Base-by-base conservation (phyloP, 75 land plant genomes). In the Cupressus sempervirens region DNA sequence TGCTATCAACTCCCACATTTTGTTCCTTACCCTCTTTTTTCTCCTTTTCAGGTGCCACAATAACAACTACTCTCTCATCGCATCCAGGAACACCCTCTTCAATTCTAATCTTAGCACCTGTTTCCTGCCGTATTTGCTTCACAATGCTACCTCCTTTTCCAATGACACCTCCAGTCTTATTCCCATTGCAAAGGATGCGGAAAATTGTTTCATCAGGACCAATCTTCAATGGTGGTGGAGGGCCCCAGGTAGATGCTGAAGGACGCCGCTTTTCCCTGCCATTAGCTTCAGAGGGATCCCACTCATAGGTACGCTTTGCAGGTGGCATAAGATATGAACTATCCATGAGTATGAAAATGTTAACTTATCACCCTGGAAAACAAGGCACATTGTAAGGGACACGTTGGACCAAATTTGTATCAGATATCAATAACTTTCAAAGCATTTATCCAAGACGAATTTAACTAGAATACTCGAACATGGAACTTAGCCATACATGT, bases 51-150 rank as follows among this genome's bases (percentile, higher is more conserved):
- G 86, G 67, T 58, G 90, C 91, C 3, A 86, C 82, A 34, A 98
- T 91, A 14, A 90, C 85, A 56, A 96, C 86, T 4, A 98, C 90
- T 85, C 99, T 91, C 77, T 98, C 99, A 56, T 96, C 94, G 72
- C 91, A 94, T 20, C 95, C 95, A 76, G 86, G 85, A 16, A 96
- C 89, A 16, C 84, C 80, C 80, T 98, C 99, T 85, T 96, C 95
- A 67, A 98, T 88, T 80, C 86, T 94, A 52, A 98, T 88, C 86
- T 84, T 91, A 9, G 94, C 97, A 48, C 95, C 94, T 30, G 97
- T 95, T 65, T 96, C 96, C 38, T 90, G 84, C 6, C 93, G 87
- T 23, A 98, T 89, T 77, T 89, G 87, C 11, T 90, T 84, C 7
- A 98, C 86, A 41, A 90, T 85, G 73, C 85, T 86, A 12, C 96